These are phyloP conservation scores for Fusarium nematophilum DNA, from an alignment of 2,329 filamentous ascomycete genomes.

Conservation along the genomic window DNA sequence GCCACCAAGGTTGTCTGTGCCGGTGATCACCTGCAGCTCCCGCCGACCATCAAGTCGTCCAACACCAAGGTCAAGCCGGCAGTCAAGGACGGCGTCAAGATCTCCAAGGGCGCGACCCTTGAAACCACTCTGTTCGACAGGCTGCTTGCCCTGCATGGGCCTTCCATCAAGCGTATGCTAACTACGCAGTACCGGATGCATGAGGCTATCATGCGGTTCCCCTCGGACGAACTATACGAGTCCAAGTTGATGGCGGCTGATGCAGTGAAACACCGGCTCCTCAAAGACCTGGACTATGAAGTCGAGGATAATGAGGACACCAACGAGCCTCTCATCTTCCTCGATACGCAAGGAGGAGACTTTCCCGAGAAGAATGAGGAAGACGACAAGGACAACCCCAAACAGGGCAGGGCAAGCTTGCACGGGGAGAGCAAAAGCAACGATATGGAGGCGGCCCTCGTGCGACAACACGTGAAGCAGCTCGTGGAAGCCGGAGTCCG, in stretches of 20 bases:
- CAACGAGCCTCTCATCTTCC: conserved; percentile 87
- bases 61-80: conserved; percentile 62
- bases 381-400: conserved; percentile 63
- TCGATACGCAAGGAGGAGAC: conserved; percentile 94
- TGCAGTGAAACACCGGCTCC: conserved; percentile 77
- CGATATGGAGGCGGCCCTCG: conserved; percentile 86
- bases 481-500: conserved; percentile 84
- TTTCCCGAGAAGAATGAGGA: conserved; percentile 87
- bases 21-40: conserved; percentile 93
- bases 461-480: conserved; percentile 79
- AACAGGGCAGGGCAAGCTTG: conserved; percentile 59
- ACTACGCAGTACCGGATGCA: conserved; percentile 99
- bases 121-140: conserved; percentile 96
- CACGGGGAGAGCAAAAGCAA: conserved; percentile 83
- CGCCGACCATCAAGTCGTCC: conserved; percentile 90
- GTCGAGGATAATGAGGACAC: conserved; percentile 88
- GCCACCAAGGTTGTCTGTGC: conserved; percentile 89
- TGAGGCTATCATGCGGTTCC: conserved; percentile 93
- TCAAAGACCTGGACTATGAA: conserved; percentile 82
- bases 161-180: conserved; percentile 90
- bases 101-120: conserved; percentile 69
- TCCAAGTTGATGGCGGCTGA: conserved; percentile 84
- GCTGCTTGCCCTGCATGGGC: conserved; percentile 82
- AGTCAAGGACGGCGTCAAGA: conserved; percentile 50
- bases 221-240: conserved; percentile 89